Evolutionary conservation across 2,329 filamentous ascomycete species (phyloP), one percentile per base, ranked within the genome.

Genomic region (Beauveria bassiana): DNA sequence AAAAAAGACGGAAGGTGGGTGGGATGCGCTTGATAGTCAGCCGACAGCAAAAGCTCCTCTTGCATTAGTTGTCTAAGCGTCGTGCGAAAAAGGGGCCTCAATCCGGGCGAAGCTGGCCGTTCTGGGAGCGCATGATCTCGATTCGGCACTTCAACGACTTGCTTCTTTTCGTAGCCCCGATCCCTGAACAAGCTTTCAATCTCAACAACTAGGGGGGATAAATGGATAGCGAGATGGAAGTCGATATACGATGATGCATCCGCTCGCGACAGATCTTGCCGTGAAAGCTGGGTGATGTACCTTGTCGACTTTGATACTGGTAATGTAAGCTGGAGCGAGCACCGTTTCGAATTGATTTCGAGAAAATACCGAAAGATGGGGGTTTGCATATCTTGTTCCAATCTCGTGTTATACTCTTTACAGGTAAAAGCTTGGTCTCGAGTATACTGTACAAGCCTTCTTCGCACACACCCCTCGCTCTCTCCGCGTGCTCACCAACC

Each of bases 281-380:
- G 9, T 47, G 12, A 47, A 47, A 38, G 34, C 20, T 14, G 45
- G 14, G 1, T 12, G 20, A 3, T 26, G 22, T 20, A 12, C n/a
- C 12, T 12, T 20, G 45, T 26, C 45, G 14, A 22, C 20, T 24
- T 26, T 47, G 45, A 26, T 47, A 47, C 20, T 22, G 20, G 45
- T 24, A 47, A 24, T 28, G 43, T 47, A 34, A 57, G 26, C 42
- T 34, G 43, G 20, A 14, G 54, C 54, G 26, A 34, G 10, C 24
- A 24, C 8, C 28, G 54, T 57, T 57, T 57, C 54, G 54, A 24
- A 43, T 47, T 57, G 12, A 57, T 57, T 57, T 57, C 38, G 34
- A 38, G 34, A 57, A 47, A 58, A 31, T 5, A 58, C 38, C 55
- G n/a, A 22, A 22, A n/a, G 9, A 45, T 20, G 18, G 38, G 18